Evolutionary conservation across 2,329 filamentous ascomycete species (phyloP).

Genomic region (Pyricularia grisea): DNA sequence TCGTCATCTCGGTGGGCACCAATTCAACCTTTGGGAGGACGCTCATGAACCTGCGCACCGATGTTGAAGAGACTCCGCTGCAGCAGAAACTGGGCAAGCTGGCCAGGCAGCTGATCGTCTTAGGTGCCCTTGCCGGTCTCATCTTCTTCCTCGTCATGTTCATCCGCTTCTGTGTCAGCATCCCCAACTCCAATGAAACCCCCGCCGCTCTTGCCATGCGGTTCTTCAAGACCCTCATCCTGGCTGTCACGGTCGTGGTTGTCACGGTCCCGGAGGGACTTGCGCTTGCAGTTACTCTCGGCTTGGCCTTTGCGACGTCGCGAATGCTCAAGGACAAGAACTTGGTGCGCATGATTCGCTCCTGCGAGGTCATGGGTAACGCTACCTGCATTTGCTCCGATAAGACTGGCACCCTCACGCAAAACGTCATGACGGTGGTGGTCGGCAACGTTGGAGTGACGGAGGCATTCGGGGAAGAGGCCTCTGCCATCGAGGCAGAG

Average conservation of each 20-base stretch:
- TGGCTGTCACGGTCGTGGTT: conserved; percentile 56
- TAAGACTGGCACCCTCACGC: conserved; percentile 56
- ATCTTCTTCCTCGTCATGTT: conserved; percentile 69
- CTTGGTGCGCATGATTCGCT: conserved; percentile 54
- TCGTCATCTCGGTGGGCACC: conserved; percentile 46
- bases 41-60: conserved; percentile 43
- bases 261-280: conserved; percentile 59
- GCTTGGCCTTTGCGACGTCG: conserved; percentile 58
- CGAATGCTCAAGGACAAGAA: conserved; percentile 63
- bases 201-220: conserved; percentile 47
- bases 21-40: conserved; percentile 46
- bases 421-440: conserved; percentile 55
- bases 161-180: conserved; percentile 64
- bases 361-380: conserved; percentile 64
- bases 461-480: conserved; percentile 3
- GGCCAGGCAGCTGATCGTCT: conserved; percentile 31
- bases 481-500: neutral
- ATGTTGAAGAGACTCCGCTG: conserved; percentile 42
- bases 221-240: conserved; percentile 54
- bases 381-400: conserved; percentile 49
- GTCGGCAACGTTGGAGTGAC: conserved; percentile 39
- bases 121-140: conserved; percentile 58
- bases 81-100: conserved; percentile 41
- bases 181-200: conserved; percentile 38
- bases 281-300: conserved; percentile 57